phyloP scores from a whole-genome alignment of 257 asterid genomes.

The Handroanthus guayacan region DNA sequence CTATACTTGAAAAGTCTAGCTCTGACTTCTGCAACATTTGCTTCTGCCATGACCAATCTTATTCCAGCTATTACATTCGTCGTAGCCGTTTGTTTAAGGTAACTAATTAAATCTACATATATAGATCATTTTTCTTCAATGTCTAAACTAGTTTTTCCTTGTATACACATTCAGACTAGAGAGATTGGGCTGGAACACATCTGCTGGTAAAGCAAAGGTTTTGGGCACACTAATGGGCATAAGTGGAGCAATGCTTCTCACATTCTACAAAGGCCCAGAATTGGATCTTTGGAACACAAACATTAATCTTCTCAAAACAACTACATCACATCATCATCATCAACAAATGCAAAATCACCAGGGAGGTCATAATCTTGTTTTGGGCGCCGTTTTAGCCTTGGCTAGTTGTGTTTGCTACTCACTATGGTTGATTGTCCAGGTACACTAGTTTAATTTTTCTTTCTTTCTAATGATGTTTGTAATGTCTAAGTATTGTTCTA shows the following conservation, averaged over 20 bases:
- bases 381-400: conserved; percentile 61
- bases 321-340: conserved; percentile 23
- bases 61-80: conserved; percentile 71
- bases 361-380: conserved; percentile 31
- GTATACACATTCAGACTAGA: conserved; percentile 56
- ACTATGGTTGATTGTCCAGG: conserved; percentile 76
- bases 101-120: neutral
- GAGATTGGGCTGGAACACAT: conserved; percentile 59
- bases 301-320: conserved; percentile 51
- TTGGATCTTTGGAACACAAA: conserved; percentile 52
- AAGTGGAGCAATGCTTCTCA: conserved; percentile 81
- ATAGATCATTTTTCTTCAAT: neutral
- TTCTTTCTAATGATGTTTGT: too few relatives aligned
- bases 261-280: conserved; percentile 71
- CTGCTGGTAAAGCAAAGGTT: conserved; percentile 74
- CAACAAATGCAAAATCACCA: conserved; percentile 8
- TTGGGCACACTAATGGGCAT: conserved; percentile 67
- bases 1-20: conserved; percentile 52
- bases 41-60: conserved; percentile 71
- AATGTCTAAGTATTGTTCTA: too few relatives aligned
- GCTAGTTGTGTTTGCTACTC: conserved; percentile 58
- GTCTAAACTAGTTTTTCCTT: neutral
- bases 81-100: conserved; percentile 61
- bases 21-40: conserved; percentile 67
- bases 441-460: neutral